These are phyloP conservation scores for Bipolaris sorokiniana DNA, from an alignment of 2,329 filamentous ascomycete genomes.

Conservation along the genomic window DNA sequence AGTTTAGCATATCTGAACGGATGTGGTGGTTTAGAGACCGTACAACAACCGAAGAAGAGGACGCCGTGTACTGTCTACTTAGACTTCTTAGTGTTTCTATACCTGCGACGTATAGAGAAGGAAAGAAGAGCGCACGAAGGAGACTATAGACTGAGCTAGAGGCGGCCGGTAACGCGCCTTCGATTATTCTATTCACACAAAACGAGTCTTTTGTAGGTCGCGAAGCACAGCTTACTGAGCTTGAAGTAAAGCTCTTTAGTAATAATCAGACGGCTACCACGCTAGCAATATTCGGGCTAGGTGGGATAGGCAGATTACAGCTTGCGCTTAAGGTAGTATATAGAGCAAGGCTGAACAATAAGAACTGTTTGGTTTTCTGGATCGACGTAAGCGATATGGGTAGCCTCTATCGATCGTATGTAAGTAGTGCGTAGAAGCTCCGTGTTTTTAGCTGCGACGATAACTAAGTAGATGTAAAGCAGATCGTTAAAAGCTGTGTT, in stretches of 20 bases:
- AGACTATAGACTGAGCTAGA: slow-evolving; percentile 22
- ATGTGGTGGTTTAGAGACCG: slow-evolving; percentile 10
- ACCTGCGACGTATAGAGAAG: slow-evolving; percentile 26
- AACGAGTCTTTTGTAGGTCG: slow-evolving; percentile 38
- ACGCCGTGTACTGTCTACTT: slow-evolving; percentile 33
- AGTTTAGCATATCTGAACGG: neutral
- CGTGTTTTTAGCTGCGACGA: slow-evolving; percentile 26
- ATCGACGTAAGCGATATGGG: slow-evolving; percentile 49
- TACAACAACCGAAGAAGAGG: slow-evolving; percentile 32
- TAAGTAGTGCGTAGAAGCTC: slow-evolving; percentile 35
- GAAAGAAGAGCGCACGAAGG: slow-evolving; percentile 20
- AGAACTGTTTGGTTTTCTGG: slow-evolving; percentile 54
- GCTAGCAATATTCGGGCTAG: slow-evolving; percentile 23
- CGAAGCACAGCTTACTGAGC: slow-evolving; percentile 29
- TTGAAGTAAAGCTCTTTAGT: slow-evolving; percentile 34
- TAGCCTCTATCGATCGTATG: slow-evolving; percentile 50
- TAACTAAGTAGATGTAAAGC: neutral
- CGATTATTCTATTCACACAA: slow-evolving; percentile 33
- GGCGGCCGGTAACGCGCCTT: slow-evolving; percentile 18
- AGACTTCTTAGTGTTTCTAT: slow-evolving; percentile 31
- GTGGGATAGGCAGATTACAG: slow-evolving; percentile 30
- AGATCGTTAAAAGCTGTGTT: slow-evolving; percentile 20
- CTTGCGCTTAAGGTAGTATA: slow-evolving; percentile 50
- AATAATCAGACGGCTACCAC: slow-evolving; percentile 16
- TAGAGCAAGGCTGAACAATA: slow-evolving; percentile 43